Base-by-base conservation (phyloP, 1,139 yeast species). In the Yamadazyma trypodendri region DNA sequence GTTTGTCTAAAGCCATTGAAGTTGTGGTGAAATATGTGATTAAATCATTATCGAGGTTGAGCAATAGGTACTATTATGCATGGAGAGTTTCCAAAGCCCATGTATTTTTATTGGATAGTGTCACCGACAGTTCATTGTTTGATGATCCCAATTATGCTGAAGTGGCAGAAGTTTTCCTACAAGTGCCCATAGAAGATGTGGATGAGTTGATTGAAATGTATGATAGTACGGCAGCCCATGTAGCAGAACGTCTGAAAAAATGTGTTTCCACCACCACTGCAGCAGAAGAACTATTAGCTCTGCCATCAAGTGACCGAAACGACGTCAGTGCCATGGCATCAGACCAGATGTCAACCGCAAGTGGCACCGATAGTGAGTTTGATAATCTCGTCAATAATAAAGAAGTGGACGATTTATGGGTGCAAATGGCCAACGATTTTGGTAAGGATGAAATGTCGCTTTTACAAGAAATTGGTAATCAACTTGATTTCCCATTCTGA, bases 31-130 rank as follows among this genome's bases (percentile, higher is more conserved):
- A 54, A 25, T 51, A 49, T 40, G 48, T 56, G 25, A 46, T 62
- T 22, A 49, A 53, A 1, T 55, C 61, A 0, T 39, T 65, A 42
- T 53, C 64, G 3, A 52, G 56, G 27, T 51, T 62, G 28, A 64
- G 70, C 40, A 58, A 56, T 33, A 48, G 73, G 36, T 70, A 70
- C 44, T 70, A 66, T 45, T 66, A 63, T 50, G 73, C 76, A 1
- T 70, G 76, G 76, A 58, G 70, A 46, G 54, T 66, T 2, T 54
- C 65, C 9, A 69, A 65, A 42, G 63, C 68, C 2, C 68, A 66
- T 36, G 49, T 54, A 5, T 65, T 53, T 34, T 37, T 68, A 13
- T 41, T 65, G 21, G 51, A 50, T 11, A 42, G 56, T 5, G 42
- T 59, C 5, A 45, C 47, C 2, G 47, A 54, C 3, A 54, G 59